phyloP scores from a whole-genome alignment of 805 yeast genomes.

The Ogataea thermomethanolica region DNA sequence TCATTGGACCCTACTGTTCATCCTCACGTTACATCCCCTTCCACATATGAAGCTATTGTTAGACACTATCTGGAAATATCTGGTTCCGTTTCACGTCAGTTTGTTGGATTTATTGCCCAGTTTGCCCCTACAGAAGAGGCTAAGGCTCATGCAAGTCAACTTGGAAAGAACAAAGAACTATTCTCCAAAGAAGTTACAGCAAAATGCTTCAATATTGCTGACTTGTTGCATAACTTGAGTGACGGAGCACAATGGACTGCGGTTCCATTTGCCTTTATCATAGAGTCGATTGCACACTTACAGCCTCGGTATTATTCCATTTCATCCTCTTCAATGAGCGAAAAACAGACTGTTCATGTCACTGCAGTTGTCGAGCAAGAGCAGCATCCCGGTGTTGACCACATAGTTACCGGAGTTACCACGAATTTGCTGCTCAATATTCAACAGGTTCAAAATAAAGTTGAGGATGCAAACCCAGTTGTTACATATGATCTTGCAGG shows the following conservation, averaged over 20 bases:
- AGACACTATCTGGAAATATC: conserved; percentile 87
- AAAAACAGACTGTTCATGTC: conserved; percentile 70
- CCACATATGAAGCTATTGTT: conserved; percentile 82
- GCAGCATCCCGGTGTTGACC: conserved; percentile 30
- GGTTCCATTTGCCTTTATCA: conserved; percentile 80
- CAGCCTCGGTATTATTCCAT: conserved; percentile 96
- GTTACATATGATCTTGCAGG: conserved; percentile 75
- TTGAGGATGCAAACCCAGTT: conserved; percentile 36
- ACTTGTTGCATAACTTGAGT: conserved; percentile 62
- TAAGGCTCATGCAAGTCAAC: conserved; percentile 44
- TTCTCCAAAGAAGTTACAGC: conserved; percentile 65
- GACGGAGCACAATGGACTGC: conserved; percentile 61
- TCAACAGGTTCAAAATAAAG: conserved; percentile 54
- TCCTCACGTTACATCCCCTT: conserved; percentile 62
- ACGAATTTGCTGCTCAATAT: conserved; percentile 82
- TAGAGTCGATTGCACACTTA: conserved; percentile 76
- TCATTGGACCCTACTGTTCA: conserved; percentile 67
- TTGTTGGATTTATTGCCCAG: conserved; percentile 64
- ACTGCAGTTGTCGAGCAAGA: conserved; percentile 90
- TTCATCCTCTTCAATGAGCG: conserved; percentile 80
- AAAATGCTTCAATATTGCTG: conserved; percentile 69
- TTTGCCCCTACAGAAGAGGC: conserved; percentile 73
- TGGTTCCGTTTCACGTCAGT: conserved; percentile 91
- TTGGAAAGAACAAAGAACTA: conserved; percentile 64
- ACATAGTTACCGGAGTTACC: conserved; percentile 75